Evolutionary conservation across 164 flowering plant species (phyloP), one percentile per base, ranked within the genome.

Genomic region (Paratinospora sagittata): DNA sequence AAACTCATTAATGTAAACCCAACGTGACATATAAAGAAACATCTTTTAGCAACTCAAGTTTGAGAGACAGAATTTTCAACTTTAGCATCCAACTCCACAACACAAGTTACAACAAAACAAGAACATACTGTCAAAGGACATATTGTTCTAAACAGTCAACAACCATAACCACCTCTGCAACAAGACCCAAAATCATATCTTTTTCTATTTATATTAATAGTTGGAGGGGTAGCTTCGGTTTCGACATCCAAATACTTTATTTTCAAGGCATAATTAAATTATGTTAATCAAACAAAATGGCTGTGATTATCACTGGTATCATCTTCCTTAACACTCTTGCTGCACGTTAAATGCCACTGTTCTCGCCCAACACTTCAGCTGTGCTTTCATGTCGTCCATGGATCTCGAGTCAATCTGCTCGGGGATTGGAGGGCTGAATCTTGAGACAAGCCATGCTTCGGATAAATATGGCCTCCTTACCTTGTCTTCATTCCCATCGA

Each of bases 361-460:
- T 83, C 89, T 82, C 2, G 98, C 98, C 98, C 98, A 92, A 57
- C 78, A 86, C 83, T 82, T 92, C 78, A 92, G 81, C 55, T 89
- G 91, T 67, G 81, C 84, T 72, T 92, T 92, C 86, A 88, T 82
- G 69, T 88, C 90, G 34, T 81, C 83, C 37, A 74, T 74, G 33
- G 89, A 81, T 52, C 68, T 79, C 8, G 58, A 75, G 17, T 76
- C 73, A 47, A 27, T 81, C 85, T 83, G 80, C 24, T 74, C 75
- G 5, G 88, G 88, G 24, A 78, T 66, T 19, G 77, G 74, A 55
- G 86, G 85, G 0, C 69, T 66, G 68, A 78, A 75, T 73, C 81
- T 79, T 33, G 76, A 83, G 8, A 27, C 70, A 34, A 72, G 33
- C 93, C 91, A 88, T 70, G 88, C 83, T 73, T 87, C 89, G 13